Conservation (phyloP, 1,284 basidiomycete genomes). For the Austroboletus niveus region DNA sequence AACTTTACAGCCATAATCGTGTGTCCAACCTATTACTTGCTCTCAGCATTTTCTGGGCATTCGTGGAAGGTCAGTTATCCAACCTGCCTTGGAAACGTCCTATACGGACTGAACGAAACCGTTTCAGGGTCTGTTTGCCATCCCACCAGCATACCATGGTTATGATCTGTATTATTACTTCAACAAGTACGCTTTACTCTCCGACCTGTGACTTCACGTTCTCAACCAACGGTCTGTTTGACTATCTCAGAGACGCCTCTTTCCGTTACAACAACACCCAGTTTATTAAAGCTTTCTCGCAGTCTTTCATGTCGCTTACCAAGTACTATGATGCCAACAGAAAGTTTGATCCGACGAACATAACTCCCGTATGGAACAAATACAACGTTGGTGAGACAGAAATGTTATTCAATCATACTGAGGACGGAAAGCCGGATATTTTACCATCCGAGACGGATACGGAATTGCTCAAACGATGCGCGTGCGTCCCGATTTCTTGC, state of each 20-base stretch:
- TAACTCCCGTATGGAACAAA: too few species aligned
- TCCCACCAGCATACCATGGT: conserved; percentile 19
- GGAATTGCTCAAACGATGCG: conserved; percentile 19
- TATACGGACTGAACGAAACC: neutral
- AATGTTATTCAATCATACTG: conserved; percentile 14
- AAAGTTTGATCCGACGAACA: too few species aligned
- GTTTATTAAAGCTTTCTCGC: too few species aligned
- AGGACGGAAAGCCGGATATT: conserved; percentile 12
- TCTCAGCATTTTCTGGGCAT: conserved; percentile 3
- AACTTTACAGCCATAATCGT: conserved; percentile 18
- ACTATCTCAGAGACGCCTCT: too few species aligned
- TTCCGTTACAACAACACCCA: too few species aligned
- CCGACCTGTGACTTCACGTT: neutral
- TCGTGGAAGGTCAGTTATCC: conserved; percentile 12
- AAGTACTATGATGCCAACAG: too few species aligned
- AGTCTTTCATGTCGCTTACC: too few species aligned
- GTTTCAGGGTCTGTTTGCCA: conserved; percentile 21
- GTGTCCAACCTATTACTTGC: conserved; percentile 23
- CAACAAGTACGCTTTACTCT: conserved; percentile 1
- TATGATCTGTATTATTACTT: conserved; percentile 20
- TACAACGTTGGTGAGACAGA: too few species aligned
- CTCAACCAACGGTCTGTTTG: too few species aligned
- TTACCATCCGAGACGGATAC: conserved; percentile 14
- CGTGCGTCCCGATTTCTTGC: conserved; percentile 13
- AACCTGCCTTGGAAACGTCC: neutral